Percentiles rank a stretch among this genome's conserved stretches.
phyloP scores from a whole-genome alignment of 169 alveolate species.

The Cryptosporidium ryanae region DNA sequence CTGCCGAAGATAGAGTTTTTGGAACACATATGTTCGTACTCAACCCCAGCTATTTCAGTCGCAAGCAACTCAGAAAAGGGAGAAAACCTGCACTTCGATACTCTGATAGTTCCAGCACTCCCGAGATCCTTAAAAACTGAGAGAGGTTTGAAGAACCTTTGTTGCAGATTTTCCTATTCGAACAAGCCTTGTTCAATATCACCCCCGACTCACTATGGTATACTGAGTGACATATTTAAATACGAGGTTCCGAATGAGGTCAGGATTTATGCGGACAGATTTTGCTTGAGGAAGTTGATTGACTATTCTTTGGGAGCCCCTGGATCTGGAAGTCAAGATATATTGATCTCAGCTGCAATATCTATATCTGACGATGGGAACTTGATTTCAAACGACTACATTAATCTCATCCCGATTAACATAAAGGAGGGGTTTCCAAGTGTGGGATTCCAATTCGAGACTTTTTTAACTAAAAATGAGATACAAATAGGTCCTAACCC shows the following conservation, averaged over 20 bases:
- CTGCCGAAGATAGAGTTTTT: conserved; percentile 20
- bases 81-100: conserved; percentile 1
- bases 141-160: conserved; percentile 19
- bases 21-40: conserved; percentile 19
- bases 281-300: conserved; percentile 43
- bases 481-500: conserved; percentile 25
- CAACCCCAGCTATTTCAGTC: conserved; percentile 20
- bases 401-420: conserved; percentile 26
- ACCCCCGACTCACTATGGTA: conserved; percentile 48
- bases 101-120: conserved; percentile 42
- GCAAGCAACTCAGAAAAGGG: neutral
- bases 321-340: conserved; percentile 16
- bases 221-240: neutral
- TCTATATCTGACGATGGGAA: conserved; percentile 3
- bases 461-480: conserved; percentile 40
- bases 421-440: conserved; percentile 53
- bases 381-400: neutral
- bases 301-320: neutral
- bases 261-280: conserved; percentile 35
- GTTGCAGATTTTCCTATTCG: conserved; percentile 41
- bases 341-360: conserved; percentile 17
- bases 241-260: neutral
- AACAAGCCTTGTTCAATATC: conserved; percentile 30
- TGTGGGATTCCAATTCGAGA: conserved; percentile 63
- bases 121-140: conserved; percentile 41